Evolutionary conservation across 805 yeast species (phyloP).

Genomic region (Spathaspora girioi): DNA sequence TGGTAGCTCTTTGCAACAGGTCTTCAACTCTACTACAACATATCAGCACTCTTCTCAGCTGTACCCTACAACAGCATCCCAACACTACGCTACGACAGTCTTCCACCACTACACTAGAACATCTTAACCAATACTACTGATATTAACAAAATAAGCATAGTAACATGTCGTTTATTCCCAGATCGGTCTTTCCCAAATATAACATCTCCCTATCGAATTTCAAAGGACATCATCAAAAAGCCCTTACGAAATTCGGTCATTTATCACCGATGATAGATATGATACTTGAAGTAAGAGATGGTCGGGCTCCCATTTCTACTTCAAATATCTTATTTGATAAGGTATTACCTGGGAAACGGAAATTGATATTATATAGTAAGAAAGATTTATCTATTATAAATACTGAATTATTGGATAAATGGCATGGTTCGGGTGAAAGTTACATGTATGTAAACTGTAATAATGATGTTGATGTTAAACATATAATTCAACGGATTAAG

Average conservation of each 20-base stretch:
- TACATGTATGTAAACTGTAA: conserved; percentile 57
- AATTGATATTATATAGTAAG: conserved; percentile 74
- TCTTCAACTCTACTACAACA: background rate
- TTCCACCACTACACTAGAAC: background rate
- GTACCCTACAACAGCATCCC: no score
- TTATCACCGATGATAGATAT: conserved; percentile 78
- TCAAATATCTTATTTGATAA: conserved; percentile 76
- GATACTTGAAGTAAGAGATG: conserved; percentile 80
- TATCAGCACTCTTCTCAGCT: no score
- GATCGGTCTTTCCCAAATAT: conserved; percentile 70
- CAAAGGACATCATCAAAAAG: conserved; percentile 87
- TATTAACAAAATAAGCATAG: no score
- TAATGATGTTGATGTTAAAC: conserved; percentile 43
- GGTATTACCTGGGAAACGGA: conserved; percentile 51
- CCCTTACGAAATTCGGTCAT: conserved; percentile 61
- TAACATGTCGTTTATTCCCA: conserved; percentile 61
- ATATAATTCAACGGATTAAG: conserved; percentile 48
- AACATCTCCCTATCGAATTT: conserved; percentile 71
- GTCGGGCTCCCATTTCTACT: conserved; percentile 85
- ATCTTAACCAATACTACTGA: no score
- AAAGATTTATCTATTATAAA: conserved; percentile 56
- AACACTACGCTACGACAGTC: no score
- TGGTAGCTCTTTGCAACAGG: background rate
- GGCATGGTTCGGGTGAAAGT: conserved; percentile 30
- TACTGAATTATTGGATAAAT: conserved; percentile 24